A percentile compares a stretch with the other conserved stretches of the same genome.
phyloP scores from a whole-genome alignment of 1,284 basidiomycete genomes.

The Pyrrhoderma lamaoense region DNA sequence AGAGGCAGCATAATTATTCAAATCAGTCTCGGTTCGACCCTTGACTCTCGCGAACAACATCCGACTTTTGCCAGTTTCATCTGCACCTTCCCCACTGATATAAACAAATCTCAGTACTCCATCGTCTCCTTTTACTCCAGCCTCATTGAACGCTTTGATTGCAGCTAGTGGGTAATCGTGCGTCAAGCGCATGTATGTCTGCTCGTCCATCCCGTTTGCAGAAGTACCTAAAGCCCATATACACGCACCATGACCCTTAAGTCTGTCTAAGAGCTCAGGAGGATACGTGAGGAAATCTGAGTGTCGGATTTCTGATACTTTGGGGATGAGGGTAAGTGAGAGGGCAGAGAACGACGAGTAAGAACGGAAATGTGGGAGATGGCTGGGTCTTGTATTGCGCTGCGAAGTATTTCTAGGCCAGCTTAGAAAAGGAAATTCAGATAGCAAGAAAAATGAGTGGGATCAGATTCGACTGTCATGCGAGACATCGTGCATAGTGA shows the following conservation, averaged over 20 bases:
- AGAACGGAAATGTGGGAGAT: too few relatives aligned
- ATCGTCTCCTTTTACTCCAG: slow-evolving; percentile 23
- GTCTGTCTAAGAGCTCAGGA: slow-evolving; percentile 25
- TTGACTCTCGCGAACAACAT: slow-evolving; percentile 31
- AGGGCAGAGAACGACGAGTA: too few relatives aligned
- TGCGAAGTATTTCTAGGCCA: too few relatives aligned
- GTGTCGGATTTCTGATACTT: slow-evolving; percentile 27
- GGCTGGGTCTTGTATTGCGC: too few relatives aligned
- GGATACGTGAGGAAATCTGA: slow-evolving; percentile 32
- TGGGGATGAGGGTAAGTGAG: too few relatives aligned
- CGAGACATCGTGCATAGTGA: too few relatives aligned
- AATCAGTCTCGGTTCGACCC: slow-evolving; percentile 16
- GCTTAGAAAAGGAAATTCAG: too few relatives aligned
- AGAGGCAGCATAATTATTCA: not conserved
- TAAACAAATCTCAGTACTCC: slow-evolving; percentile 30
- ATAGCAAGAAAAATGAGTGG: too few relatives aligned
- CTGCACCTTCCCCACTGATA: slow-evolving; percentile 29
- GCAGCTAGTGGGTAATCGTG: slow-evolving; percentile 30
- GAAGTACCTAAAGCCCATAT: slow-evolving; percentile 36
- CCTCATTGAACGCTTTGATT: slow-evolving; percentile 28
- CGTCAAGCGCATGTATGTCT: slow-evolving; percentile 33
- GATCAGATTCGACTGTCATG: too few relatives aligned
- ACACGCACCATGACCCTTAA: slow-evolving; percentile 33
- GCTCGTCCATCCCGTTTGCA: slow-evolving; percentile 29
- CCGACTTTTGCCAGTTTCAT: slow-evolving; percentile 26